Percentiles rank a stretch among this genome's conserved stretches.
Evolutionary conservation across 2,329 filamentous ascomycete species (phyloP).

Genomic region (Allantophomopsis cytisporea): DNA sequence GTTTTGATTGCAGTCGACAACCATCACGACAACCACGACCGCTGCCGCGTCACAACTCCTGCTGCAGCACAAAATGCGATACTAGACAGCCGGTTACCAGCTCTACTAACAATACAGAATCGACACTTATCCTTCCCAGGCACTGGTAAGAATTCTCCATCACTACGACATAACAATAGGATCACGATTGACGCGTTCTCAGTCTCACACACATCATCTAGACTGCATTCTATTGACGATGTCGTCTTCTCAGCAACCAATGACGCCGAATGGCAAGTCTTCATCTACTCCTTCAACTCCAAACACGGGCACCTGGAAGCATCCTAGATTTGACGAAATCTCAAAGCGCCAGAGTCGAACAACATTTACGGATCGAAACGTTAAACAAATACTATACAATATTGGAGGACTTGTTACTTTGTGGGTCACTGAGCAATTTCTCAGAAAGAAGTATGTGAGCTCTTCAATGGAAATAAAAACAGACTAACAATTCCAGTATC

Average conservation of each 20-base stretch:
- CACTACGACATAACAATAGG: no score
- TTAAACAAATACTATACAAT: constrained; percentile 59
- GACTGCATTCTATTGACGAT: constrained; percentile 4
- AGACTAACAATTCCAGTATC: constrained; percentile 11
- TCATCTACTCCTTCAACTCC: constrained; percentile 12
- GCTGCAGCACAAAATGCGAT: no score
- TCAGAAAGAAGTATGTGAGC: constrained; percentile 12
- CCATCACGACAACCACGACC: no score
- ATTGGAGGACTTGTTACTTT: constrained; percentile 34
- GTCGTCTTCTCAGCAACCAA: constrained; percentile 12
- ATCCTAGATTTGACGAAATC: constrained; percentile 82
- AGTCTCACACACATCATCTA: no score
- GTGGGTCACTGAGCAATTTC: constrained; percentile 26
- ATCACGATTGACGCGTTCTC: no score
- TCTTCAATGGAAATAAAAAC: not conserved
- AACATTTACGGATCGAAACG: constrained; percentile 66
- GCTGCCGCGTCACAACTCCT: no score
- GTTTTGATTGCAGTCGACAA: no score
- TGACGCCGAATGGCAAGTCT: constrained; percentile 9
- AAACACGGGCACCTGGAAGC: constrained; percentile 67
- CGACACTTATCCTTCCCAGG: no score
- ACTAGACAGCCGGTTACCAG: no score
- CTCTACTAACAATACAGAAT: no score
- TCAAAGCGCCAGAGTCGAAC: constrained; percentile 64
- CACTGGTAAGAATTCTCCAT: no score